Evolutionary conservation across 169 alveolate genomes (phyloP).

Genomic region (Pseudocohnilembus persalinus): DNA sequence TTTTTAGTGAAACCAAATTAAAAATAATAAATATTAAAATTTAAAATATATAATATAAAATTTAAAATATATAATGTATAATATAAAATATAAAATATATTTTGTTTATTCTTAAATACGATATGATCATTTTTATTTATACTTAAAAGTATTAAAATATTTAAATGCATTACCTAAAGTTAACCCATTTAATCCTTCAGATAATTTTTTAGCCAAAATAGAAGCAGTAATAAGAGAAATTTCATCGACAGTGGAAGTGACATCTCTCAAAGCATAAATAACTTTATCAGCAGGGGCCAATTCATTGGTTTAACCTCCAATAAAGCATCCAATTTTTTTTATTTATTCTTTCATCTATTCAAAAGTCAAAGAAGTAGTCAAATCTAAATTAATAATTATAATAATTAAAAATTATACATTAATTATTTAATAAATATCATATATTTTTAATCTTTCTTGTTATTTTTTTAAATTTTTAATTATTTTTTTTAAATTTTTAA

Average conservation of each 20-base stretch:
- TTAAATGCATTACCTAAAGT: constrained; percentile 17
- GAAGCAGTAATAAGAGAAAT: constrained; percentile 55
- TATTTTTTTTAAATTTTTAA: too few species aligned
- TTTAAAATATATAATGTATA: too few species aligned
- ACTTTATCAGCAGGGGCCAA: constrained; percentile 60
- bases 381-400: neutral
- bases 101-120: constrained; percentile 33
- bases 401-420: too few species aligned
- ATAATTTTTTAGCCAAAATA: constrained; percentile 53
- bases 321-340: constrained; percentile 38
- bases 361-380: constrained; percentile 32
- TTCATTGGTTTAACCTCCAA: constrained; percentile 42
- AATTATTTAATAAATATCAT: neutral
- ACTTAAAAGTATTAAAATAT: neutral
- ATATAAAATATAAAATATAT: too few species aligned
- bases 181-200: constrained; percentile 34
- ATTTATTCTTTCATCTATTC: constrained; percentile 43
- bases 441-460: too few species aligned
- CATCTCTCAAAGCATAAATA: constrained; percentile 56
- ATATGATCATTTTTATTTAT: neutral
- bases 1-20: too few species aligned
- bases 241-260: constrained; percentile 51
- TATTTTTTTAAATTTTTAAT: too few species aligned
- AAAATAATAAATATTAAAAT: too few species aligned
- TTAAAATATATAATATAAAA: too few species aligned